Evolutionary conservation across 805 yeast genomes (phyloP).

Genomic region (Yamadazyma takamatsuzukensis): DNA sequence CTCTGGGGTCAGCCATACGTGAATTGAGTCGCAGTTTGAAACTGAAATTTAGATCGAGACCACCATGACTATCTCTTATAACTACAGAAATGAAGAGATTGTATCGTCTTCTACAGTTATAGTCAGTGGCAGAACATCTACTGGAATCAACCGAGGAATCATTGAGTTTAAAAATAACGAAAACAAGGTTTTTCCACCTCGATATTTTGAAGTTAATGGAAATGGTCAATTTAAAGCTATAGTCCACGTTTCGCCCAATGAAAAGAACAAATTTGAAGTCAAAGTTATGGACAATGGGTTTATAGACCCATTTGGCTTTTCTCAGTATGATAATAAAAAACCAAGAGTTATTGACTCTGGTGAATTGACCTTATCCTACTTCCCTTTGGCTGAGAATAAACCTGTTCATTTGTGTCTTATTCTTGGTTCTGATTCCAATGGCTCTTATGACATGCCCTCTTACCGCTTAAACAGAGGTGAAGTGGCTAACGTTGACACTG

Average conservation of each 20-base stretch:
- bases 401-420: slow-evolving; percentile 80
- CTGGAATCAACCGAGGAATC: slow-evolving; percentile 19
- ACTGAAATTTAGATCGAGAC: too few relatives aligned
- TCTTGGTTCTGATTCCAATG: slow-evolving; percentile 72
- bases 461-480: slow-evolving; percentile 47
- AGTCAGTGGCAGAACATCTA: slow-evolving; percentile 26
- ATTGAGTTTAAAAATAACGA: slow-evolving; percentile 31
- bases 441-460: slow-evolving; percentile 64
- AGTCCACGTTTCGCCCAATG: slow-evolving; percentile 61
- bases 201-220: slow-evolving; percentile 62
- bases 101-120: slow-evolving; percentile 39
- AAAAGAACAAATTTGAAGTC: slow-evolving; percentile 49
- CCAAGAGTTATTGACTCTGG: slow-evolving; percentile 22
- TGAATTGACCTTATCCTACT: slow-evolving; percentile 20
- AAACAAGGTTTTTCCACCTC: slow-evolving; percentile 57
- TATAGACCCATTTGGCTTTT: slow-evolving; percentile 25
- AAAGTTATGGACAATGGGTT: slow-evolving; percentile 42
- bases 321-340: slow-evolving; percentile 12
- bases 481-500: slow-evolving; percentile 65
- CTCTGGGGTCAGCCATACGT: too few relatives aligned
- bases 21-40: too few relatives aligned
- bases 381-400: slow-evolving; percentile 59
- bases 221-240: slow-evolving; percentile 69
- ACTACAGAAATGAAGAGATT: slow-evolving; percentile 32
- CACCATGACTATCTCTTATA: slow-evolving; percentile 25